Conservation (phyloP, 139 green algal genomes). For the Raphidocelis subcapitata region DNA sequence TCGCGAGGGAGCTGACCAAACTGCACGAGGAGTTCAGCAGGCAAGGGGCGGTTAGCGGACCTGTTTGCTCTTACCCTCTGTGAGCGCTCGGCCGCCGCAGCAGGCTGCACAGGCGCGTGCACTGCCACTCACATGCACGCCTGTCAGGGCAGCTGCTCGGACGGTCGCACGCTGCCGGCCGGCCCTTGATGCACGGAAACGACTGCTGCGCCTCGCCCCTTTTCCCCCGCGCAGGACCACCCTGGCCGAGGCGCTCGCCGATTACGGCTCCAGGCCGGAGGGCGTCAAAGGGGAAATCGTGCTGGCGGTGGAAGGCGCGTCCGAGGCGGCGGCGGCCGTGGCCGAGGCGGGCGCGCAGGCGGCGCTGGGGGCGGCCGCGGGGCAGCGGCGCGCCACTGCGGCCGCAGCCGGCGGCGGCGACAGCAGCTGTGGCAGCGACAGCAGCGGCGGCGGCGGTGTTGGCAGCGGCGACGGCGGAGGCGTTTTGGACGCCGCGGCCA, state of each 20-base stretch:
- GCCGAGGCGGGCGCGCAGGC: background rate
- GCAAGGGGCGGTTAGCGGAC: conserved; percentile 24
- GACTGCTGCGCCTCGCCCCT: background rate
- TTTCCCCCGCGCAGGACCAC: conserved; percentile 5
- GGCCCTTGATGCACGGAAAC: background rate
- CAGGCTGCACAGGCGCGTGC: background rate
- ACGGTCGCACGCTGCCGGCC: background rate
- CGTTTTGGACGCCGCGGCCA: background rate
- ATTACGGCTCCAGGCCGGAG: conserved; percentile 24
- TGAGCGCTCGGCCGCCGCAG: background rate
- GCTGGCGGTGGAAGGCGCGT: conserved; percentile 62
- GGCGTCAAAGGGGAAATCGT: conserved; percentile 64
- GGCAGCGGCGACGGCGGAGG: background rate
- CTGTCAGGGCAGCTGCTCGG: conserved; percentile 11
- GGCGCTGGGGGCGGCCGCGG: background rate
- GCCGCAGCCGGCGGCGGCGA: conserved; percentile 11
- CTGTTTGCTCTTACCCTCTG: background rate
- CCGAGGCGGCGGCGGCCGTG: background rate
- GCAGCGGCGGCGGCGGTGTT: background rate
- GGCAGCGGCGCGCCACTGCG: background rate
- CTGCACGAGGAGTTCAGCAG: conserved; percentile 83
- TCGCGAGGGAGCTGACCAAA: conserved; percentile 92
- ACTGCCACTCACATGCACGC: background rate
- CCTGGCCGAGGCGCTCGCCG: conserved; percentile 19
- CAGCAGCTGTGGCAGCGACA: background rate